Conservation (phyloP, 2,329 filamentous ascomycete genomes). For the Epichloe scottii region DNA sequence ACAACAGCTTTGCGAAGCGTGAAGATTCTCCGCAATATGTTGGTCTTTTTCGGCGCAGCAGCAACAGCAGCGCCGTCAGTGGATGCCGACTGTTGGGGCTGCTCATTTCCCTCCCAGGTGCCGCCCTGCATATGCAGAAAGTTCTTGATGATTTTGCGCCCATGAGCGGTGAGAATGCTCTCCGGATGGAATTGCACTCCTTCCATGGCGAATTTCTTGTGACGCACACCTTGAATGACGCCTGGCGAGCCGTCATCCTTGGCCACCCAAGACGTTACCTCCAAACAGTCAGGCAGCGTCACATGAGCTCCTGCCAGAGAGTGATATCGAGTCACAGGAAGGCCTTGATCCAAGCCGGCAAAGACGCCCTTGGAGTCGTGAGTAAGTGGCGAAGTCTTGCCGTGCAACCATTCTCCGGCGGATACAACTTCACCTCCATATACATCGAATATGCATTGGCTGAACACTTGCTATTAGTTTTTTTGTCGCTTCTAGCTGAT, state of each 20-base stretch:
- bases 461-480: conserved; percentile 17
- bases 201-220: conserved; percentile 84
- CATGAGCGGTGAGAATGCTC: conserved; percentile 85
- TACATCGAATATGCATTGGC: conserved; percentile 89
- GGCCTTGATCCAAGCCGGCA: conserved; percentile 59
- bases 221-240: conserved; percentile 92
- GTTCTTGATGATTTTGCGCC: conserved; percentile 81
- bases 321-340: conserved; percentile 91
- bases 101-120: conserved; percentile 76
- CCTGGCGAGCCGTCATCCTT: conserved; percentile 65
- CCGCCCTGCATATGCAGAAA: conserved; percentile 81
- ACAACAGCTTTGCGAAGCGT: conserved; percentile 65
- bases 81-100: conserved; percentile 31
- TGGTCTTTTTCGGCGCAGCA: conserved; percentile 48
- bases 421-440: conserved; percentile 87
- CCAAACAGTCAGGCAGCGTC: conserved; percentile 72
- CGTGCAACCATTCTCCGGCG: conserved; percentile 91
- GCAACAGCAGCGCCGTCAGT: conserved; percentile 15
- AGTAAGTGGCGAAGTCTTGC: conserved; percentile 82
- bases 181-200: conserved; percentile 97
- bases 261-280: conserved; percentile 82
- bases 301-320: conserved; percentile 86
- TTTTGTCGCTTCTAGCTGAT: background rate
- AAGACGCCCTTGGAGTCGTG: conserved; percentile 94
- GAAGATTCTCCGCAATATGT: conserved; percentile 88